A percentile compares a stretch with the other conserved stretches of the same genome.
Conservation (phyloP, 2,329 filamentous ascomycete genomes). For the Ilyonectria sp. region DNA sequence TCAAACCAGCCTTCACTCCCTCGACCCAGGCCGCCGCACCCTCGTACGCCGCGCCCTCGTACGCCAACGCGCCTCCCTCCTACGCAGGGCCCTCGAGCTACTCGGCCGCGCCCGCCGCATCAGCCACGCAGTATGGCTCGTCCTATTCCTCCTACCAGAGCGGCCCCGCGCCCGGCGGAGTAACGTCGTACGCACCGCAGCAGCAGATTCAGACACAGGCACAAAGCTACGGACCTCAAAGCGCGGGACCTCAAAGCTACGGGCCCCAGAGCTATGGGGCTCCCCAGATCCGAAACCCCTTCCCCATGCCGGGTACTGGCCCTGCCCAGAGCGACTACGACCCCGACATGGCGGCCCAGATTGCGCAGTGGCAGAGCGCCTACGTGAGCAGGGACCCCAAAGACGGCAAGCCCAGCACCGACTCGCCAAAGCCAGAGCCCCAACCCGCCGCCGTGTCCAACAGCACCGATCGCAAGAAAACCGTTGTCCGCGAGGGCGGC, state of each 20-base stretch:
- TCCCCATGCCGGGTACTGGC: constrained; percentile 72
- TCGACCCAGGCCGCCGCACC: constrained; percentile 53
- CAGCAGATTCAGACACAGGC: constrained; percentile 38
- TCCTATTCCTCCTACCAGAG: constrained; percentile 57
- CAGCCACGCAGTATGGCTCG: constrained; percentile 62
- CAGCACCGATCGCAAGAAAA: constrained; percentile 80
- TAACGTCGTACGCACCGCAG: constrained; percentile 48
- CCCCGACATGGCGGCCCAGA: constrained; percentile 89
- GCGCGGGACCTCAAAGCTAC: constrained; percentile 47
- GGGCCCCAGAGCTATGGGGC: constrained; percentile 58
- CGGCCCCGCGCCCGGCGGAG: constrained; percentile 39
- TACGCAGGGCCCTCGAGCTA: constrained; percentile 52
- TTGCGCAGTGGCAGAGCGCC: constrained; percentile 95
- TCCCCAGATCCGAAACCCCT: constrained; percentile 86
- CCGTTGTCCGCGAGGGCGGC: constrained; percentile 89
- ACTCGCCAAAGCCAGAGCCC: constrained; percentile 51
- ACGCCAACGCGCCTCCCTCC: constrained; percentile 49
- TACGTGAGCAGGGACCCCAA: constrained; percentile 78
- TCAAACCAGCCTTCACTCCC: constrained; percentile 67
- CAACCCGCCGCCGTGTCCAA: constrained; percentile 59
- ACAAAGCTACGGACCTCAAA: constrained; percentile 44
- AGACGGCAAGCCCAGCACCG: constrained; percentile 53
- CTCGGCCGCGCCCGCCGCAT: constrained; percentile 53
- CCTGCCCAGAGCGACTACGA: constrained; percentile 67
- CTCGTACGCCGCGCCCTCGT: constrained; percentile 59